A percentile compares a stretch with the other conserved stretches of the same genome.
phyloP scores from a whole-genome alignment of 1,284 basidiomycete species.

The Inonotus hispidus region DNA sequence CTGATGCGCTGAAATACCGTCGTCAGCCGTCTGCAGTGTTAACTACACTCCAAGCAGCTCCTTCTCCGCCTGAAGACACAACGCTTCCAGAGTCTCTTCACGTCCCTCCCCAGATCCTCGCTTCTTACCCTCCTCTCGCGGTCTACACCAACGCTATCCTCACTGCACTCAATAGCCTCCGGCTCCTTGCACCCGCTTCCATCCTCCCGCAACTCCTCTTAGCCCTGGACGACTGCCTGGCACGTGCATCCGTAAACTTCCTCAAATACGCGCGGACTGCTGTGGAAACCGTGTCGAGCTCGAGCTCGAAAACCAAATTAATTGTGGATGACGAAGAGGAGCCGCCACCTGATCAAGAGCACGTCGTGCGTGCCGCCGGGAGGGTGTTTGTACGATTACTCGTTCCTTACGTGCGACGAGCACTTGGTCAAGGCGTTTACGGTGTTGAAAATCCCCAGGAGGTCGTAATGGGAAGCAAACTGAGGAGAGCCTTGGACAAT shows the following conservation, averaged over 20 bases:
- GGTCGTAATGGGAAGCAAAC: constrained; percentile 20
- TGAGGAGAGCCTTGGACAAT: constrained; percentile 25
- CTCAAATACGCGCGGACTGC: constrained; percentile 38
- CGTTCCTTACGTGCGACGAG: constrained; percentile 63
- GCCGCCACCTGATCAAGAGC: constrained; percentile 33
- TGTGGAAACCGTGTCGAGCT: constrained; percentile 22
- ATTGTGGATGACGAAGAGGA: constrained; percentile 28
- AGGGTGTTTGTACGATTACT: constrained; percentile 54
- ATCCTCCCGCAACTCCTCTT: constrained; percentile 42
- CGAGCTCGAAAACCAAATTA: constrained; percentile 16
- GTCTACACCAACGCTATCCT: constrained; percentile 71
- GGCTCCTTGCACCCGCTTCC: constrained; percentile 69
- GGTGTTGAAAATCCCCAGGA: constrained; percentile 29
- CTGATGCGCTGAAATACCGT: constrained; percentile 15
- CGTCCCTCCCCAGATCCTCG: constrained; percentile 62
- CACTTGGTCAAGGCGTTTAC: constrained; percentile 71
- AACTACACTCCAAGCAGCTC: constrained; percentile 8
- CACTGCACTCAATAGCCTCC: constrained; percentile 72
- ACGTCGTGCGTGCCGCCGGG: constrained; percentile 47
- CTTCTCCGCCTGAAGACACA: constrained; percentile 10
- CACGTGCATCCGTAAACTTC: constrained; percentile 37
- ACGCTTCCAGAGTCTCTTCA: constrained; percentile 30
- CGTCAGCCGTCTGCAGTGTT: constrained; percentile 13
- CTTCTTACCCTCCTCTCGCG: constrained; percentile 76
- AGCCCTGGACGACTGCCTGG: constrained; percentile 49